Evolutionary conservation across 2,329 filamentous ascomycete genomes (phyloP).

Genomic region (Curvularia verruculosa): DNA sequence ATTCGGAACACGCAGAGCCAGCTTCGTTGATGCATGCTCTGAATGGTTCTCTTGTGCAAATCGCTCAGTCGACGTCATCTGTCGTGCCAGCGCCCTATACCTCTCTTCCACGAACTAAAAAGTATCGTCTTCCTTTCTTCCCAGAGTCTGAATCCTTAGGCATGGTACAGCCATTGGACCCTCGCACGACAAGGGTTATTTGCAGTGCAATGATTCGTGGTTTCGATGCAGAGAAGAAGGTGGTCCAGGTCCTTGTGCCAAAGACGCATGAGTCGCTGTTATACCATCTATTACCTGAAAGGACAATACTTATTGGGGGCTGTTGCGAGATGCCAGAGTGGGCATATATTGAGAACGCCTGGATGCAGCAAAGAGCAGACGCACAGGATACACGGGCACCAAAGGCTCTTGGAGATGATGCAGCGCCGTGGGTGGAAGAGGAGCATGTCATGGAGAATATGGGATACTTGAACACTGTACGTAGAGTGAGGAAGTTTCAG

Average conservation of each 20-base stretch:
- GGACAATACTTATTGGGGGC: conserved; percentile 42
- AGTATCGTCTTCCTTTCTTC: conserved; percentile 68
- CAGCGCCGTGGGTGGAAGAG: conserved; percentile 30
- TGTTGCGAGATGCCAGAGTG: conserved; percentile 43
- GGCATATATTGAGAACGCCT: conserved; percentile 44
- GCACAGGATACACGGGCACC: not conserved
- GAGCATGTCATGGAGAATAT: conserved; percentile 29
- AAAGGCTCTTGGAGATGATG: not conserved
- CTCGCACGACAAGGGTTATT: conserved; percentile 63
- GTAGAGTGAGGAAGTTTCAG: conserved; percentile 42
- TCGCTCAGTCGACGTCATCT: conserved; percentile 65
- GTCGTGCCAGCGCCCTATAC: conserved; percentile 29
- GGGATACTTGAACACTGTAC: conserved; percentile 39
- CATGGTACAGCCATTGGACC: conserved; percentile 60
- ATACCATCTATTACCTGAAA: conserved; percentile 28
- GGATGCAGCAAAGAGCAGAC: conserved; percentile 10
- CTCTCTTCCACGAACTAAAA: conserved; percentile 50
- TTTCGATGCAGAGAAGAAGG: conserved; percentile 62
- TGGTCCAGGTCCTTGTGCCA: conserved; percentile 71
- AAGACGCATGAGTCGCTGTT: conserved; percentile 47
- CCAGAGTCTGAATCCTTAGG: conserved; percentile 54
- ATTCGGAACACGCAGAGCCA: conserved; percentile 67
- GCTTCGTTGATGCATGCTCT: conserved; percentile 68
- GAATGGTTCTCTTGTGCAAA: conserved; percentile 72
- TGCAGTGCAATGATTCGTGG: conserved; percentile 74